Conservation (phyloP, 345 rosid genomes). For the Eucalyptus cladocalyx region DNA sequence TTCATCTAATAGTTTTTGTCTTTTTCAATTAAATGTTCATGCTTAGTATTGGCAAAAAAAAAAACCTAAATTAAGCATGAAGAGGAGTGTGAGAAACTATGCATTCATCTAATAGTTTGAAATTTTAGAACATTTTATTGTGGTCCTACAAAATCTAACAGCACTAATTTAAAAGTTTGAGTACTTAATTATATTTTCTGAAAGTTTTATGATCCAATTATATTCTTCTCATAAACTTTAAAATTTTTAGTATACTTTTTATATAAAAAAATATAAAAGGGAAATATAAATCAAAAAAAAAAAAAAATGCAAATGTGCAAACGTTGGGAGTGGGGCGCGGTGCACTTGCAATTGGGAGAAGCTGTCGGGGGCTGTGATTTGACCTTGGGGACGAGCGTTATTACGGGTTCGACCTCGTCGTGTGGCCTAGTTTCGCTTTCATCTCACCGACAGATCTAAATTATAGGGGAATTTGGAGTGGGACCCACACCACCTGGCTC, state of each 20-base stretch:
- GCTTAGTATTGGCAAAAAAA: too few species aligned
- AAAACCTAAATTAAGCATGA: too few species aligned
- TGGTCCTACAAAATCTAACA: accelerated
- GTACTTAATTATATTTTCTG: too few species aligned
- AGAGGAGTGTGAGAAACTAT: accelerated
- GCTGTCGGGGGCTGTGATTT: neutral
- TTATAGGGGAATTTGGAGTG: neutral
- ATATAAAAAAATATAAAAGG: too few species aligned
- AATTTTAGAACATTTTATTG: accelerated
- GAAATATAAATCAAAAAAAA: too few species aligned
- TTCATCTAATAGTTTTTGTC: too few species aligned
- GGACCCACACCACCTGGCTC: neutral
- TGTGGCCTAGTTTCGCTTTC: neutral
- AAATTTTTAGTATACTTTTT: too few species aligned
- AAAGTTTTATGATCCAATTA: too few species aligned
- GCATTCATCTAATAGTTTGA: accelerated
- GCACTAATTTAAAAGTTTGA: accelerated
- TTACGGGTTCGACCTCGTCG: neutral
- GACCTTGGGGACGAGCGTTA: neutral
- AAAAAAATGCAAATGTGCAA: neutral
- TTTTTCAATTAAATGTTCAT: too few species aligned
- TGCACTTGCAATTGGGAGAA: neutral
- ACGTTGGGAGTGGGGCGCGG: neutral
- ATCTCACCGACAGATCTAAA: neutral
- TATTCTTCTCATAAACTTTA: neutral